A percentile compares a stretch with the other conserved stretches of the same genome.
phyloP scores from a whole-genome alignment of 805 yeast species.

The Isabelozyma heimii region DNA sequence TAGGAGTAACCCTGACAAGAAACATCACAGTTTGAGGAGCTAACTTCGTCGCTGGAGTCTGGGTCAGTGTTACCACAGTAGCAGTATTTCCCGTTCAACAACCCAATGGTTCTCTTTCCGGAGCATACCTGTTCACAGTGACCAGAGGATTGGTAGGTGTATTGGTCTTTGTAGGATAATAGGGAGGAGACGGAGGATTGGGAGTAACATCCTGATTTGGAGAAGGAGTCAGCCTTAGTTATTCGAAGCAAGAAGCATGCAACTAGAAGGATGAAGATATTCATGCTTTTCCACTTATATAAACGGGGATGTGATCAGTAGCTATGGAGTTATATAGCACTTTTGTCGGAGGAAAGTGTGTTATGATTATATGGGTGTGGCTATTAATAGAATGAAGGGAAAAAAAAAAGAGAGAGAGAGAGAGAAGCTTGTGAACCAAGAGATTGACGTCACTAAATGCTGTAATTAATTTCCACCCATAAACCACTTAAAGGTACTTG shows the following conservation, averaged over 20 bases:
- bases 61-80: conserved; percentile 37
- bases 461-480: no score
- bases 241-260: not conserved
- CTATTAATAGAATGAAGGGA: not conserved
- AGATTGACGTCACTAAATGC: no score
- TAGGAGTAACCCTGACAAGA: conserved; percentile 34
- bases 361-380: not conserved
- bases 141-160: conserved; percentile 57
- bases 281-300: not conserved
- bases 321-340: no score
- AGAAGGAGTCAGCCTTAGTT: conserved; percentile 3
- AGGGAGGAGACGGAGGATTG: conserved; percentile 23
- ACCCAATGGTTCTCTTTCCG: conserved; percentile 36
- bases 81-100: conserved; percentile 34
- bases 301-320: no score
- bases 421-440: no score
- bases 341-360: not conserved
- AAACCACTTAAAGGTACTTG: no score
- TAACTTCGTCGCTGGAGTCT: conserved; percentile 26
- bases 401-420: no score
- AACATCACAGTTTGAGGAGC: conserved; percentile 25
- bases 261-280: not conserved
- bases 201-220: conserved; percentile 21
- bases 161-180: conserved; percentile 45
- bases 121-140: conserved; percentile 55